These are phyloP conservation scores for Cucurbita maxima DNA, from an alignment of 306 rosid genomes.

Conservation along the genomic window DNA sequence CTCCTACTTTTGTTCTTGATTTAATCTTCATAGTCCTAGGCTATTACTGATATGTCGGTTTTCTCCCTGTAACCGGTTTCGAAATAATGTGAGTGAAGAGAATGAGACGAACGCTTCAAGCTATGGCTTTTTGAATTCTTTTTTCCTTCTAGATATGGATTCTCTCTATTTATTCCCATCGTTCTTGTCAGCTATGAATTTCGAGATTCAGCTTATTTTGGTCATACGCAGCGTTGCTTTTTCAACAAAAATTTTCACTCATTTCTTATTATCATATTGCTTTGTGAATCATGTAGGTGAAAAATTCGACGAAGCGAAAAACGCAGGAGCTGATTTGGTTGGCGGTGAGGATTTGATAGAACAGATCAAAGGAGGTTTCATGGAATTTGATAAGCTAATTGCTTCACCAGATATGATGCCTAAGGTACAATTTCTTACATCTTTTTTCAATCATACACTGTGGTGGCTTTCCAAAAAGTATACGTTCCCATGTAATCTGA, in stretches of 20 bases:
- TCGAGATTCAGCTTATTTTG: background rate
- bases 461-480: background rate
- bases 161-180: background rate
- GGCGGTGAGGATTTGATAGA: conserved; percentile 99
- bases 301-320: conserved; percentile 86
- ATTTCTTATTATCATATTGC: background rate
- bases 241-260: background rate
- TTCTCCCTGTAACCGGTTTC: background rate
- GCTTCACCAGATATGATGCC: conserved; percentile 99
- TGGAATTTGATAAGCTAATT: conserved; percentile 97
- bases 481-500: background rate
- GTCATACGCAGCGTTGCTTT: background rate
- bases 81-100: background rate
- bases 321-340: conserved; percentile 94
- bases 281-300: conserved; percentile 45
- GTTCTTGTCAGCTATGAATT: background rate
- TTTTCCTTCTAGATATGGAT: background rate
- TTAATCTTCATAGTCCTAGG: background rate
- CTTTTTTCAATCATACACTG: conserved; percentile 7
- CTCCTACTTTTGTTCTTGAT: background rate
- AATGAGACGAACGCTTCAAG: background rate
- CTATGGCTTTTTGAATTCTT: background rate
- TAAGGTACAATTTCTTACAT: conserved; percentile 51
- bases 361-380: conserved; percentile 91
- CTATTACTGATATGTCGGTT: background rate